phyloP scores from a whole-genome alignment of 352 stramenopile genomes.

The Peronosclerospora sorghi region DNA sequence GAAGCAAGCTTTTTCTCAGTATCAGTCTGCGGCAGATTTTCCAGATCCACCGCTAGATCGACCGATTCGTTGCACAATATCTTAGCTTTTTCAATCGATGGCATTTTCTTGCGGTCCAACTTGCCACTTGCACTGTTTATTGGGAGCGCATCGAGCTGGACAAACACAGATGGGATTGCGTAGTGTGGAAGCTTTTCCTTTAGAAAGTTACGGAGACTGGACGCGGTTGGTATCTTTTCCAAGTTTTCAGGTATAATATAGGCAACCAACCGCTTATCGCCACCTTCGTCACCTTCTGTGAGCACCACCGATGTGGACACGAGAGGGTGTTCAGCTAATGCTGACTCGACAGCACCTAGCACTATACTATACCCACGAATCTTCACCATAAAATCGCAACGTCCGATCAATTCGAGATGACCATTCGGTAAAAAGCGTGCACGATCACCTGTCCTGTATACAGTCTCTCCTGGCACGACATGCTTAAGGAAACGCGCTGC shows the following conservation, averaged over 20 bases:
- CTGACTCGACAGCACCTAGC: conserved; percentile 84
- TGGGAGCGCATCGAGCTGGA: conserved; percentile 75
- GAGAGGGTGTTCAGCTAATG: conserved; percentile 74
- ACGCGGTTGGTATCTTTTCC: conserved; percentile 50
- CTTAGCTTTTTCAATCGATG: conserved; percentile 49
- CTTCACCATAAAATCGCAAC: conserved; percentile 94
- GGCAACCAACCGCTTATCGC: conserved; percentile 87
- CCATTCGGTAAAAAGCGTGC: conserved; percentile 85
- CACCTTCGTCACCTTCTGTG: conserved; percentile 70
- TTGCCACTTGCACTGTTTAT: conserved; percentile 84
- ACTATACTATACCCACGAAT: conserved; percentile 92
- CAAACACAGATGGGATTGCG: conserved; percentile 69
- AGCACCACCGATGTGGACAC: conserved; percentile 86
- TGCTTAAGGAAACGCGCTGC: conserved; percentile 67
- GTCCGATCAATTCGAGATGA: conserved; percentile 87
- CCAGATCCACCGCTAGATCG: conserved; percentile 39
- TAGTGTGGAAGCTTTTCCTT: conserved; percentile 76
- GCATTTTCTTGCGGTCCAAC: conserved; percentile 83
- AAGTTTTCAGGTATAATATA: conserved; percentile 83
- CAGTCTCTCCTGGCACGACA: conserved; percentile 47
- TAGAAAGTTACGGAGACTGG: conserved; percentile 53
- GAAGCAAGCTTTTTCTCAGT: conserved; percentile 47
- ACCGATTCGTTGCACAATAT: conserved; percentile 64
- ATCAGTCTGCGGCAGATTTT: conserved; percentile 38
- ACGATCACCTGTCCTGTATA: conserved; percentile 90